Evolutionary conservation across 1,284 basidiomycete species (phyloP).

Genomic region (Pholiota adiposa): DNA sequence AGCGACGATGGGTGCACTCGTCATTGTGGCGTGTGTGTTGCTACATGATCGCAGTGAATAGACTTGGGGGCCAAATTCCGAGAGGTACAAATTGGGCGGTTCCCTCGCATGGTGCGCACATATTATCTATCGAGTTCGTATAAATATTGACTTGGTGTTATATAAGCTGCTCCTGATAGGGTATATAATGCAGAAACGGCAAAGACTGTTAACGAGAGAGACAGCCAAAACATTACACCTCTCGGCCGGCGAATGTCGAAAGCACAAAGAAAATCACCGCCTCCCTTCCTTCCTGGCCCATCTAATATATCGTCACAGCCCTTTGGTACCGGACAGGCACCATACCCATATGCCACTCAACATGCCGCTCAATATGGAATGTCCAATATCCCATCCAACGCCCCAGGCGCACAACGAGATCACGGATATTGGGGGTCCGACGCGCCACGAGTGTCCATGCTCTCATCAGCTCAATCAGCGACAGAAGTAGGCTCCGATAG

Average conservation of each 20-base stretch:
- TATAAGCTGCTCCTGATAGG: neutral
- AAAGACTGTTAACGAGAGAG: neutral
- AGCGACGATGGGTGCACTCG: constrained; percentile 10
- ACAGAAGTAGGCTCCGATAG: constrained; percentile 5
- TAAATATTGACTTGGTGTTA: neutral
- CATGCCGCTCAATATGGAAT: neutral
- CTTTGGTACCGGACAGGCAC: neutral
- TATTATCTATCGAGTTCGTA: neutral
- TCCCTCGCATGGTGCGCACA: neutral
- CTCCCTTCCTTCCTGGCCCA: neutral
- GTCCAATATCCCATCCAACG: neutral
- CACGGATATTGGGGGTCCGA: neutral
- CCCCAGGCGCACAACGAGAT: neutral
- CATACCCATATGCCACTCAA: neutral
- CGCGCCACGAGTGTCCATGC: neutral
- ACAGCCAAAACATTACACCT: neutral
- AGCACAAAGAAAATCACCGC: neutral
- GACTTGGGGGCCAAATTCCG: neutral
- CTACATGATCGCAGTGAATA: neutral
- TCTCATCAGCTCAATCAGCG: constrained; percentile 5
- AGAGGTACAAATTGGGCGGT: neutral
- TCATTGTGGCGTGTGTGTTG: constrained; percentile 16
- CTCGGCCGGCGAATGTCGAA: neutral
- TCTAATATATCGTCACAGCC: neutral
- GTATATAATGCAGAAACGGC: neutral